phyloP scores from a whole-genome alignment of 768 basidiomycete genomes.

The Agrocybe pediades region DNA sequence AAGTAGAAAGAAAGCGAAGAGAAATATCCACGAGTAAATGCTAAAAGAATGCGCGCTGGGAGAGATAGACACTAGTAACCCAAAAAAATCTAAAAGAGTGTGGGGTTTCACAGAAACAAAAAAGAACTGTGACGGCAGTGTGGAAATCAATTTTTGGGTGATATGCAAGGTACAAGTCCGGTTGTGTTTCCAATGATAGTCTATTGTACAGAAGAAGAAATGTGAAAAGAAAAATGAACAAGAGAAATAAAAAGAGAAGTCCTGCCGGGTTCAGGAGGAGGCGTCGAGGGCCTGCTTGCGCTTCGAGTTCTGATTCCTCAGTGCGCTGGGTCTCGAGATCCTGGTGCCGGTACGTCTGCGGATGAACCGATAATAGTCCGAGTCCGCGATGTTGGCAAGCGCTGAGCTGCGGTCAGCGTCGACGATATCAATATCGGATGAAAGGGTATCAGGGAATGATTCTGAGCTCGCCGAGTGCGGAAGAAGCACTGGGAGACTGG shows the following conservation, averaged over 20 bases:
- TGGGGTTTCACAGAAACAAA: slow-evolving; percentile 13
- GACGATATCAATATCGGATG: slow-evolving; percentile 33
- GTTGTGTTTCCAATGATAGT: slow-evolving; percentile 17
- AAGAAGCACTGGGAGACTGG: slow-evolving; percentile 61
- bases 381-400: slow-evolving; percentile 30
- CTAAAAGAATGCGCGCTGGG: slow-evolving; percentile 17
- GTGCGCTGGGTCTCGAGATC: slow-evolving; percentile 39
- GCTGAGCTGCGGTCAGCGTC: slow-evolving; percentile 17
- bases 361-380: slow-evolving; percentile 31
- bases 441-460: slow-evolving; percentile 41
- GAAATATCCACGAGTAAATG: slow-evolving; percentile 5
- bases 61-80: slow-evolving; percentile 7
- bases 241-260: not conserved
- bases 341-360: slow-evolving; percentile 44
- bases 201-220: slow-evolving; percentile 17
- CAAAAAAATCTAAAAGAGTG: slow-evolving; percentile 18
- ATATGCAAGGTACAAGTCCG: slow-evolving; percentile 20
- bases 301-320: slow-evolving; percentile 29
- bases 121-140: slow-evolving; percentile 1
- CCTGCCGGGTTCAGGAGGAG: slow-evolving; percentile 13
- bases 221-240: slow-evolving; percentile 4
- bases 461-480: slow-evolving; percentile 45
- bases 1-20: slow-evolving; percentile 2
- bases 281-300: slow-evolving; percentile 29
- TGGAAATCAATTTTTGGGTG: slow-evolving; percentile 16